These are phyloP conservation scores for Candida cerambycidarum DNA, from an alignment of 805 yeast genomes.

Conservation along the genomic window DNA sequence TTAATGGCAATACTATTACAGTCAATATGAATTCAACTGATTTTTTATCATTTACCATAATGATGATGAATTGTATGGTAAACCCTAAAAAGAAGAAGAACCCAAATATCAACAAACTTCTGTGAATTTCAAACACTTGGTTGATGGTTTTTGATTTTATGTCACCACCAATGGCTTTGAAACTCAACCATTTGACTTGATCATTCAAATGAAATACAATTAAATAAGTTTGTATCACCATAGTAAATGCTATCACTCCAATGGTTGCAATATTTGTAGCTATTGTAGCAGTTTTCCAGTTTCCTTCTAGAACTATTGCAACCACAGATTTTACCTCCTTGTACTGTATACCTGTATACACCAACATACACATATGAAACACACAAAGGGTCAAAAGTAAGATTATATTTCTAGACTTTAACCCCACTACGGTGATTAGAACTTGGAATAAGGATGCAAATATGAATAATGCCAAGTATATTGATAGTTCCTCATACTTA, in stretches of 20 bases:
- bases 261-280: slow-evolving; percentile 46
- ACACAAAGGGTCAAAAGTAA: slow-evolving; percentile 38
- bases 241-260: slow-evolving; percentile 36
- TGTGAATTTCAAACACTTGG: slow-evolving; percentile 39
- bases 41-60: slow-evolving; percentile 35
- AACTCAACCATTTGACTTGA: slow-evolving; percentile 48
- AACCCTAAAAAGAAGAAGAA: slow-evolving; percentile 50
- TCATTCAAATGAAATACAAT: slow-evolving; percentile 32
- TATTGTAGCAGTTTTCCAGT: slow-evolving; percentile 31
- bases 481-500: slow-evolving; percentile 31
- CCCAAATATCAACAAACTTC: slow-evolving; percentile 22
- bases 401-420: slow-evolving; percentile 39
- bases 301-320: slow-evolving; percentile 14
- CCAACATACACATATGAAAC: slow-evolving; percentile 43
- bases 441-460: slow-evolving; percentile 47
- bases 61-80: slow-evolving; percentile 49
- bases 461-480: slow-evolving; percentile 48
- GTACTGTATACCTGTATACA: slow-evolving; percentile 49
- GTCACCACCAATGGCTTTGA: slow-evolving; percentile 50
- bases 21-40: slow-evolving; percentile 49
- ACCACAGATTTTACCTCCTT: slow-evolving; percentile 35
- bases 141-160: slow-evolving; percentile 37
- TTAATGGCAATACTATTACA: slow-evolving; percentile 44
- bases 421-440: slow-evolving; percentile 36
- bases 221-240: slow-evolving; percentile 29